Percentiles rank a stretch among this genome's conserved stretches.
Evolutionary conservation across 352 stramenopile species (phyloP).

Genomic region (Thalassiosira exigua): DNA sequence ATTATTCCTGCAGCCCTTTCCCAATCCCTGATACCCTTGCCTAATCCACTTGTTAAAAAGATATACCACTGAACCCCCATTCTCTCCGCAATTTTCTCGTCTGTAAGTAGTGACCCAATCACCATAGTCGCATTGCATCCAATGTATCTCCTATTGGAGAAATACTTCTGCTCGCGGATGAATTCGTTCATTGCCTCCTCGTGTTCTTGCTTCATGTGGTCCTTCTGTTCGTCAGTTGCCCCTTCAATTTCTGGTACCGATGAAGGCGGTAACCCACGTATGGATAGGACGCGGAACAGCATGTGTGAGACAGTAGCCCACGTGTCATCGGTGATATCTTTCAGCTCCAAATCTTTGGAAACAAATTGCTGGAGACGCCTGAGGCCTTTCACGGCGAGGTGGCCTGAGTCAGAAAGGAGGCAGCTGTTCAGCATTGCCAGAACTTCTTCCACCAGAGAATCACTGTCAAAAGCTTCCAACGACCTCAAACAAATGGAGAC

Average conservation of each 20-base stretch:
- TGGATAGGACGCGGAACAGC: constrained; percentile 71
- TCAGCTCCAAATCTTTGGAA: constrained; percentile 69
- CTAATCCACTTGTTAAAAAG: constrained; percentile 77
- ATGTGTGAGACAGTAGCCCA: constrained; percentile 84
- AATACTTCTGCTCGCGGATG: constrained; percentile 75
- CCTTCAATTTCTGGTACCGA: constrained; percentile 40
- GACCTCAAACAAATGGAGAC: constrained; percentile 73
- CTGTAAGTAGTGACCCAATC: constrained; percentile 72
- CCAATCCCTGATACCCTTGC: constrained; percentile 77
- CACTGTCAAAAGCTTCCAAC: constrained; percentile 68
- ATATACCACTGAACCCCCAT: constrained; percentile 75
- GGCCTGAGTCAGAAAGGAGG: constrained; percentile 79
- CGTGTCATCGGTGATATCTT: constrained; percentile 70
- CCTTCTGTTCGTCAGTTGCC: constrained; percentile 46
- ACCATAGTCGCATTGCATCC: constrained; percentile 76
- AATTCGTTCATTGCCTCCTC: constrained; percentile 76
- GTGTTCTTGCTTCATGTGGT: constrained; percentile 54
- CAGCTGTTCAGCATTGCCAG: constrained; percentile 84
- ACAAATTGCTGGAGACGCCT: constrained; percentile 78
- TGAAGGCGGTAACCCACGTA: constrained; percentile 64
- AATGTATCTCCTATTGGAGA: constrained; percentile 79
- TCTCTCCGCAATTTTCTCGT: constrained; percentile 63
- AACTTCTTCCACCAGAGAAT: constrained; percentile 78
- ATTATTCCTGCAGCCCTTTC: constrained; percentile 74
- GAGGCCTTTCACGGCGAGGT: constrained; percentile 73